These are phyloP conservation scores for Boletus tylopilopsis DNA, from an alignment of 768 basidiomycete genomes.

Conservation along the genomic window DNA sequence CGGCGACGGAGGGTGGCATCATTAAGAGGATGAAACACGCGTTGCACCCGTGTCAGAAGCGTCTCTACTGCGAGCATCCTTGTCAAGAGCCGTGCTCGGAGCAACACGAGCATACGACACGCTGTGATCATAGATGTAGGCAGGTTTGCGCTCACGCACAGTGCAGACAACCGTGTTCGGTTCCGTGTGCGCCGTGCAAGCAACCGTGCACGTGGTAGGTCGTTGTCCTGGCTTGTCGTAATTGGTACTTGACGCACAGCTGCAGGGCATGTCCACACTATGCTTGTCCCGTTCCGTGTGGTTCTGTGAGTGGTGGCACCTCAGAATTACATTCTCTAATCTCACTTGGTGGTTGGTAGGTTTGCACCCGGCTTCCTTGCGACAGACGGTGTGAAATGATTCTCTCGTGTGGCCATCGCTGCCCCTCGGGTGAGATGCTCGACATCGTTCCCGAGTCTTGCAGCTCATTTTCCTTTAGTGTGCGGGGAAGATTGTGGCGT, in stretches of 20 bases:
- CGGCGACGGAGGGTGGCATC: background rate
- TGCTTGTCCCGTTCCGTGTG: slow-evolving; percentile 59
- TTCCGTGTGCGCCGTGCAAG: slow-evolving; percentile 58
- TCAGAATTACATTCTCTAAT: background rate
- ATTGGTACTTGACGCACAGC: background rate
- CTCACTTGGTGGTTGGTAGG: slow-evolving; percentile 31
- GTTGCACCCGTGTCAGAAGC: slow-evolving; percentile 47
- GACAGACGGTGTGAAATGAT: slow-evolving; percentile 47
- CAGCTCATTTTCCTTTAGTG: slow-evolving; percentile 36
- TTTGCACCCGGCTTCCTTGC: slow-evolving; percentile 64
- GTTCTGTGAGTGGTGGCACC: slow-evolving; percentile 47
- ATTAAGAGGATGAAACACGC: slow-evolving; percentile 36
- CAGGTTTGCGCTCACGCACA: slow-evolving; percentile 52
- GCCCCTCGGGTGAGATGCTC: slow-evolving; percentile 54
- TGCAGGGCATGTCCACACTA: slow-evolving; percentile 53
- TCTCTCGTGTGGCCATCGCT: slow-evolving; percentile 58
- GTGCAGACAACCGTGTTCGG: slow-evolving; percentile 47
- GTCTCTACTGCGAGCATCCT: slow-evolving; percentile 52
- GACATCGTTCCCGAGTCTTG: background rate
- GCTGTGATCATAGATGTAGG: slow-evolving; percentile 46
- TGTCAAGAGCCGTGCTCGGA: slow-evolving; percentile 49
- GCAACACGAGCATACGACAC: slow-evolving; percentile 45
- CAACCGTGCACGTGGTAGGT: slow-evolving; percentile 55
- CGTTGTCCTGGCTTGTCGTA: background rate
- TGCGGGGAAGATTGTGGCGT: slow-evolving; percentile 61